Evolutionary conservation across 306 rosid genomes (phyloP).

Genomic region (Oemleria cerasiformis): DNA sequence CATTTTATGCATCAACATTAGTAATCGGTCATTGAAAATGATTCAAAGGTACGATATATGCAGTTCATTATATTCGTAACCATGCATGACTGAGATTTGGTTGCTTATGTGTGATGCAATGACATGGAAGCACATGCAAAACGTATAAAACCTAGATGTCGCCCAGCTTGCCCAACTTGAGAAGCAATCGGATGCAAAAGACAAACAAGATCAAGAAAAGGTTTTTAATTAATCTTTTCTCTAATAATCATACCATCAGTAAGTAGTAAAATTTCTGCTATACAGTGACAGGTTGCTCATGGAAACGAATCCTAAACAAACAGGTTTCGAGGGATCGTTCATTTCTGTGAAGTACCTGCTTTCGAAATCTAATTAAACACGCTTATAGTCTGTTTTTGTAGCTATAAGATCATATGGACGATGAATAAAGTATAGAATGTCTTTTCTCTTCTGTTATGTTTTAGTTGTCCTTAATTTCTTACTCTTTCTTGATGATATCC

Average conservation of each 20-base stretch:
- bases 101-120: constrained; percentile 2
- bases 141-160: constrained; percentile 16
- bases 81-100: background rate
- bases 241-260: background rate
- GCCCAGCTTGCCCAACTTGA: constrained; percentile 19
- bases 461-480: too few species aligned
- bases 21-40: constrained; percentile 3
- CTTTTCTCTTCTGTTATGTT: too few species aligned
- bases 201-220: constrained; percentile 23
- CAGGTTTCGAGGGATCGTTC: too few species aligned
- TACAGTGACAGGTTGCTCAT: too few species aligned
- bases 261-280: background rate
- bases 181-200: constrained; percentile 18
- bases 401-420: too few species aligned
- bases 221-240: background rate
- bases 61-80: background rate
- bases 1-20: too few species aligned
- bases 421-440: too few species aligned
- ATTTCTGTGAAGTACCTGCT: too few species aligned
- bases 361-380: too few species aligned
- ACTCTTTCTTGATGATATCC: too few species aligned
- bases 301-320: too few species aligned
- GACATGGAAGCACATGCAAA: constrained; percentile 1
- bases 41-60: constrained; percentile 13
- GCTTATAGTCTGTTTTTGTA: too few species aligned